Percentiles rank a stretch among this genome's conserved stretches.
Evolutionary conservation across 495 filamentous ascomycete genomes (phyloP).

Genomic region (Astrothelium macrocarpum): DNA sequence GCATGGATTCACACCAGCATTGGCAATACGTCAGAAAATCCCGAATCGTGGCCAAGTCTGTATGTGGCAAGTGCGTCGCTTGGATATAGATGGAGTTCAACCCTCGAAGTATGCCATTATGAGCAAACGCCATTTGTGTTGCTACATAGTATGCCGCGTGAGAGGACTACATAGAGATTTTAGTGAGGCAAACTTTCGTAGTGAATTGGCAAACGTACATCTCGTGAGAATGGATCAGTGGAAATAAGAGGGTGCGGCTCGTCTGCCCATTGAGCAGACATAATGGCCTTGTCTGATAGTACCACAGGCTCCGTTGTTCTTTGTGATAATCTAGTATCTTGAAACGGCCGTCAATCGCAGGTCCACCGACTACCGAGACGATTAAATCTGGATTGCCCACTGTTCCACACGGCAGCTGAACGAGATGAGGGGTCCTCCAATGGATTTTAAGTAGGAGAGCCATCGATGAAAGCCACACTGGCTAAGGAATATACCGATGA

Average conservation of each 20-base stretch:
- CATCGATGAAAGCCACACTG: no score
- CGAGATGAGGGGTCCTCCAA: no score
- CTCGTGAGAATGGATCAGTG: constrained; percentile 12
- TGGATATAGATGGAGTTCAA: constrained; percentile 49
- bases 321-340: no score
- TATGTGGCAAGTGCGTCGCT: constrained; percentile 27
- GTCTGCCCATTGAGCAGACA: constrained; percentile 14
- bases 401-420: no score
- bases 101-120: constrained; percentile 51
- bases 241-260: constrained; percentile 13
- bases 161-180: constrained; percentile 7
- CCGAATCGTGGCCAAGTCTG: constrained; percentile 19
- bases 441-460: no score
- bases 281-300: constrained; percentile 4
- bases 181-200: constrained; percentile 1
- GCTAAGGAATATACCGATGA: no score
- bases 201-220: constrained; percentile 8
- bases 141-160: constrained; percentile 30
- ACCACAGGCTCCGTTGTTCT: not conserved
- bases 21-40: constrained; percentile 31
- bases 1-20: constrained; percentile 32
- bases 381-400: no score
- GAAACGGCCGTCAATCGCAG: no score
- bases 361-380: no score
- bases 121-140: constrained; percentile 50